Evolutionary conservation across 805 yeast genomes (phyloP), one percentile per base, ranked within the genome.

Genomic region (Yarrowia sp.): DNA sequence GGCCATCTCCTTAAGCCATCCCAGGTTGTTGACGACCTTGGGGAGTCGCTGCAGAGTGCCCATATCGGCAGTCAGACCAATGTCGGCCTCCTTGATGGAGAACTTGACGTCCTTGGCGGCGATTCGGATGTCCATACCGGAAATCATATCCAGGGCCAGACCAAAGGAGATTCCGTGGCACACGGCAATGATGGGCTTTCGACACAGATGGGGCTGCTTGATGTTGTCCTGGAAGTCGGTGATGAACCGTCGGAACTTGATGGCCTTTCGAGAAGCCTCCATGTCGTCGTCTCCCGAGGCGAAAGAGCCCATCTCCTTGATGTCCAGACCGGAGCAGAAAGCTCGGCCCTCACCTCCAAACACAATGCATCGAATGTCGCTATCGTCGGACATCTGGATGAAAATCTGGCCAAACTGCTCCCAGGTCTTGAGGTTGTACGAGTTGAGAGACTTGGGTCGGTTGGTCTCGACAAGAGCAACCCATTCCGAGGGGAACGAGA

Each of bases 51-150:
- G 93, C 69, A 90, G 79, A 1, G 90, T 83, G 5, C 96, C 96
- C 74, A 90, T 88, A 75, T 90, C 95, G 1, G 95, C 92, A 46
- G 90, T 84, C 75, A 90, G 82, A 2, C 94, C 95, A 67, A 90
- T 81, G 71, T 86, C 85, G 70, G 89, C 86, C 77, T 90, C 96
- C 69, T 89, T 84, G 69, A 90, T 84, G 50, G 89, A 82, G 71
- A 89, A 81, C 48, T 74, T 77, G 14, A 85, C 82, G 71, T 84
- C 89, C 40, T 78, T 78, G 3, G 87, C 78, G 11, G 86, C 86
- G 12, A 87, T 76, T 65, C 93, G 82, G 32, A 90, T 84, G 15
- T 86, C 82, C 38, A 84, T 82, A 0, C 89, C 84, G 14, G 88
- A 78, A 8, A 89, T 78, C 53, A 90, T 83, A 76, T 90, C 95